Evolutionary conservation across 768 basidiomycete species (phyloP), one percentile per base, ranked within the genome.

Genomic region (Amanita rimosa): DNA sequence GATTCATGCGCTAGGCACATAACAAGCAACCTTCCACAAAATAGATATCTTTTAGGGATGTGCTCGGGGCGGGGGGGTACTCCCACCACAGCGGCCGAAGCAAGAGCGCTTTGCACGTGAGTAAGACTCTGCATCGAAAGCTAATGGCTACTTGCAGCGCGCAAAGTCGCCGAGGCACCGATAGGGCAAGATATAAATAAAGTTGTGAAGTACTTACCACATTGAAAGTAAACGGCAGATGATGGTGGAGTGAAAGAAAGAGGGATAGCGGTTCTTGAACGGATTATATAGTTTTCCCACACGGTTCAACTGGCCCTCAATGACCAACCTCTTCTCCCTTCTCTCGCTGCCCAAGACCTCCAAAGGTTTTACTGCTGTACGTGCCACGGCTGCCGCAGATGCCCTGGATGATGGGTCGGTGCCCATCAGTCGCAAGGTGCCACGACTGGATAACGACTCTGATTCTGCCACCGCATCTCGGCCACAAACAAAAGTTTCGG

Each of bases 401-500:
- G 55, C 60, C n/a, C 49, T 54, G 24, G 62, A 69, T 51, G 68
- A 71, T 50, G 72, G 71, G 64, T 73, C 69, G 59, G 74, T 68
- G 60, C 76, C 76, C 64, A 78, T 74, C 67, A 75, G 76, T 54
- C 75, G 73, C 64, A 87, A 88, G 70, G 76, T 76, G 50, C 73
- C 81, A 53, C 80, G 83, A 53, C 67, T 83, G 64, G 74, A 74
- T 53, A 66, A 67, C 57, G 80, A 83, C 70, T 78, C 75, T 64
- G 83, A 85, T 67, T 73, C 80, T 56, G 75, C 74, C 55, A 78
- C 80, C 62, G 76, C 80, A 56, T 78, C 72, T 63, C 78, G 85
- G 60, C 71, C 67, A 54, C 54, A 39, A 51, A n/a, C 49, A 38
- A 38, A 26, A 29, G 24, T 22, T 26, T 29, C 49, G 4, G 58